These are phyloP conservation scores for Colletotrichum brevisporum DNA, from an alignment of 2,329 filamentous ascomycete genomes.

Conservation along the genomic window DNA sequence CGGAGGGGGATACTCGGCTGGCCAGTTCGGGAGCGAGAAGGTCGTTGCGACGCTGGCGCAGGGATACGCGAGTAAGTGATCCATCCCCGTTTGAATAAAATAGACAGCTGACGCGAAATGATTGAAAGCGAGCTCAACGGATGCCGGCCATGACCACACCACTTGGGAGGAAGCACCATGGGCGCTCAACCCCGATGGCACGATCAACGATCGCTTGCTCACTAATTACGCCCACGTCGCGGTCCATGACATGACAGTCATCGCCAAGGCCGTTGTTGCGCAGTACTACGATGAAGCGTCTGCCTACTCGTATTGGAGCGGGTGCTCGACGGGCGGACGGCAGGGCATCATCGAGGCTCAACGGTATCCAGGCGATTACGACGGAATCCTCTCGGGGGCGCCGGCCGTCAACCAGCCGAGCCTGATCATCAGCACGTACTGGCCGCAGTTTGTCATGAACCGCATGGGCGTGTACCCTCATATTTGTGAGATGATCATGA, in stretches of 20 bases:
- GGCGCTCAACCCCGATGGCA: constrained; percentile 42
- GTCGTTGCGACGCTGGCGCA: constrained; percentile 29
- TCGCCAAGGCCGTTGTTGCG: constrained; percentile 63
- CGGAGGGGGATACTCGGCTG: constrained; percentile 49
- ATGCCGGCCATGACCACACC: constrained; percentile 29
- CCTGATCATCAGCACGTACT: constrained; percentile 39
- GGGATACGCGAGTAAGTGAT: constrained; percentile 35
- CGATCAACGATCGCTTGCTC: constrained; percentile 27
- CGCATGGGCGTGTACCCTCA: constrained; percentile 31
- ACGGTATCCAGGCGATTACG: constrained; percentile 66
- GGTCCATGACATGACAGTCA: constrained; percentile 51
- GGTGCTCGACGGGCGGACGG: constrained; percentile 69
- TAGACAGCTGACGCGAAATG: background rate
- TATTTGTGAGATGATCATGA: constrained; percentile 49
- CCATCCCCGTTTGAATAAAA: no score
- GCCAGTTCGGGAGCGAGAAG: constrained; percentile 40
- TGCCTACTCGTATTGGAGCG: constrained; percentile 63
- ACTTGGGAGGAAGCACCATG: constrained; percentile 40
- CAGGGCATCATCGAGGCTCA: constrained; percentile 69
- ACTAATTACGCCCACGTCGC: constrained; percentile 35
- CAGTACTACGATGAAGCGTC: constrained; percentile 61
- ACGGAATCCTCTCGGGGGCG: constrained; percentile 65
- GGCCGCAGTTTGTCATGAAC: constrained; percentile 41
- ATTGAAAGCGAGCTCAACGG: constrained; percentile 28
- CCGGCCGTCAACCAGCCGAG: constrained; percentile 54